Base-by-base conservation (phyloP, 306 rosid genomes). In the Citrullus amarus region DNA sequence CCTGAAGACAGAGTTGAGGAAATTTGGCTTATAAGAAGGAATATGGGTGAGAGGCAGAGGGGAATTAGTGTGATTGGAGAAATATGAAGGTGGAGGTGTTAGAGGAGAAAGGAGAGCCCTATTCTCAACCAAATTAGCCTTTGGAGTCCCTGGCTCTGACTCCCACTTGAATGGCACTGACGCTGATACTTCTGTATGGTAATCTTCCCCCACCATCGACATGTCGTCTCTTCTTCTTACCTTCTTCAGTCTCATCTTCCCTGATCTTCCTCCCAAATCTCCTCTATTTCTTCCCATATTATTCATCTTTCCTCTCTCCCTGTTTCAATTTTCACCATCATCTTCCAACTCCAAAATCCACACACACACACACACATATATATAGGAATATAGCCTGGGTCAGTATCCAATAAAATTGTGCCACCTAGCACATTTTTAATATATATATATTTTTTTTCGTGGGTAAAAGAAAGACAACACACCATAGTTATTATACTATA, bases 81-180 rank as follows among this genome's bases (percentile, higher is more conserved):
- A 82, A 30, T 89, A 87, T 2, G 86, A 83, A 58, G 90, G 90
- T 32, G 85, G 83, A 8, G 83, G 83, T 1, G 80, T 80, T 48
- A 71, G 80, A 78, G 76, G 78, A 50, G 82, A 76, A 4, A 63
- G 50, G 1, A 38, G 1, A 6, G 13, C 3, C 15, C 16, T 30
- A 39, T 8, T 7, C 1, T 65, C 2, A 4, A 1, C 8, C 16
- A 62, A 75, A 25, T 75, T 54, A 48, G 14, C 16, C 69, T 81
- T 81, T 10, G 83, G 83, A 53, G 83, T 81, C 2, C 83, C 83
- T 41, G 80, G 79, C 14, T 76, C 36, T 7, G 83, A 75, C 34
- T 81, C 83, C 83, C 83, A 81, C 7, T 20, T 8, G 67, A 87
- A 87, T 10, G 90, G 90, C 56, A 87, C 61, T 0, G 90, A 79